Base-by-base conservation (phyloP, 108 stramenopile species). In the Fistulifera solaris region DNA sequence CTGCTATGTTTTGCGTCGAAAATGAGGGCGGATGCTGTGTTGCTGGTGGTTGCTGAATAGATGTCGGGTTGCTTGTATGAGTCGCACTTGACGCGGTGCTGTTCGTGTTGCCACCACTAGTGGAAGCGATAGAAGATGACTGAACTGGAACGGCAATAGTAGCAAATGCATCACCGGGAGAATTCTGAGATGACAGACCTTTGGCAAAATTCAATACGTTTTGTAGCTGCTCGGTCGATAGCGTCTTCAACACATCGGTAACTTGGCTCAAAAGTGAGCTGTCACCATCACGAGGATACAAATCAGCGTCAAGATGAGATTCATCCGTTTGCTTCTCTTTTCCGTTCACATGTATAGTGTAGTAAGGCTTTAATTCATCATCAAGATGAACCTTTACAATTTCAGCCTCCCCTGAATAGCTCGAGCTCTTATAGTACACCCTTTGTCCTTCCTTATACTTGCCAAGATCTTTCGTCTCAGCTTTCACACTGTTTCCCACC, bases 241-340 rank as follows among this genome's bases (percentile, higher is more conserved):
- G 6, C 5, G 19, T 27, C 1, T 2, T n/a, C 1, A 57, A 8
- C 1, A 57, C 42, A 6, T 13, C 28, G 4, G 18, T 18, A 11
- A 57, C 8, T 3, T 40, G 14, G 40, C 2, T 22, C 19, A 16
- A 41, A 0, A 53, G 10, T 7, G 67, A 56, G 17, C 51, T 48
- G 6, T 52, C 16, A 25, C 40, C 44, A 21, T 48, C 47, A 59
- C 78, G 63, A 65, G 81, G 84, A 35, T 53, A 61, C 53, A 76
- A 59, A 44, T 80, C 81, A 11, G 81, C 31, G 8, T 35, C 47
- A 59, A 81, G 63, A 68, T 85, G 84, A 35, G 58, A 61, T 54
- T 80, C 63, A 44, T 80, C 81, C 11, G 81, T 82, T 54, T 82
- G 84, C 44, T 80, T 81, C 38, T 86, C 84, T 48, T 69, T 82